These are phyloP conservation scores for Saposhnikovia divaricata DNA, from an alignment of 129 eudicot species.

Conservation along the genomic window DNA sequence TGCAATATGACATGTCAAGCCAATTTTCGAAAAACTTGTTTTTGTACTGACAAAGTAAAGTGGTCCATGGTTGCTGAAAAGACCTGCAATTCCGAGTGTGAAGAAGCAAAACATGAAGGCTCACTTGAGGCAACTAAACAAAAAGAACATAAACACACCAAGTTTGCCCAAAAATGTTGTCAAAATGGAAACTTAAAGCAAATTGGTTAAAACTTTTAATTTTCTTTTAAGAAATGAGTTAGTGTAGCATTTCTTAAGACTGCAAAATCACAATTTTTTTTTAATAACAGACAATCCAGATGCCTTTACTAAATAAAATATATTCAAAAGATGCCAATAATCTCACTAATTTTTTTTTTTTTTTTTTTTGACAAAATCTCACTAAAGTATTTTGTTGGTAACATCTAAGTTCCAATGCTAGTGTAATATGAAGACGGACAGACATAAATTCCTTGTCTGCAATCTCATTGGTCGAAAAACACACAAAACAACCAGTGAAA, in stretches of 20 bases:
- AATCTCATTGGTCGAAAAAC: not conserved
- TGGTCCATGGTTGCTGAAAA: slow-evolving; percentile 99
- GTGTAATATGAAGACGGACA: not conserved
- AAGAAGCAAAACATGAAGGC: not conserved
- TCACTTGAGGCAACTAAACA: not conserved
- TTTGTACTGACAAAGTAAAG: slow-evolving; percentile 72
- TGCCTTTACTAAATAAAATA: not conserved
- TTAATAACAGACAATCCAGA: not conserved
- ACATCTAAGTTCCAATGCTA: not conserved
- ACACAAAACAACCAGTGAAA: not conserved
- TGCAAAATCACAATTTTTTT: not conserved
- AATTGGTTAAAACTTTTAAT: not conserved
- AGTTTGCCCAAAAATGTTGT: not conserved
- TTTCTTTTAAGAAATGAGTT: not conserved
- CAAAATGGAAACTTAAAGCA: not conserved
- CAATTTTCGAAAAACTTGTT: slow-evolving; percentile 73
- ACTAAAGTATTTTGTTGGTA: not conserved
- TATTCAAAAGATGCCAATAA: not conserved
- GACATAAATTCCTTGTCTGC: not conserved
- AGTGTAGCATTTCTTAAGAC: not conserved
- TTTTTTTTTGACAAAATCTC: too few species aligned
- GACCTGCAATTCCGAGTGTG: slow-evolving; percentile 48
- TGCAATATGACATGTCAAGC: slow-evolving; percentile 94
- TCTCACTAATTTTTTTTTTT: too few species aligned
- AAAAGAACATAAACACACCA: not conserved